Conservation (phyloP, 2,329 filamentous ascomycete genomes). For the Aspergillus piperis region DNA sequence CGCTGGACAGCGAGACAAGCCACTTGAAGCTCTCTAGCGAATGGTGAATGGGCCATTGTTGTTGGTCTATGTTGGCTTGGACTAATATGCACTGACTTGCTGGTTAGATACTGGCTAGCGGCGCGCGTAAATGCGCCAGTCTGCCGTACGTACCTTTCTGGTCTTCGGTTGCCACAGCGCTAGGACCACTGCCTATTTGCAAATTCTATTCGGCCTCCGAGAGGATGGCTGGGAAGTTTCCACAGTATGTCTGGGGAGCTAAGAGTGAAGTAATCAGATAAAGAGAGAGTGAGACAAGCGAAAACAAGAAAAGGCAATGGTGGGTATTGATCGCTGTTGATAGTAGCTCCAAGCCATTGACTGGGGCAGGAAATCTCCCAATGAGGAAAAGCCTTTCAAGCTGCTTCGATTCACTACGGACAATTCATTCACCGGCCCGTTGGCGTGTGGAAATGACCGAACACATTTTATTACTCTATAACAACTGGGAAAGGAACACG, state of each 20-base stretch:
- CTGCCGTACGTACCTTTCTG: background rate
- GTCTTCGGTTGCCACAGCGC: background rate
- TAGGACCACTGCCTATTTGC: background rate
- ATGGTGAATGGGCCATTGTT: background rate
- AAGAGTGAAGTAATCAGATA: background rate
- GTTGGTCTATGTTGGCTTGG: background rate
- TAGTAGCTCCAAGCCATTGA: background rate
- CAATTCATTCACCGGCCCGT: background rate
- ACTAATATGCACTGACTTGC: background rate
- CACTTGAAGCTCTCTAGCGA: constrained; percentile 4
- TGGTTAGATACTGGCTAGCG: background rate
- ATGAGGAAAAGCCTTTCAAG: background rate
- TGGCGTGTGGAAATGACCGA: background rate
- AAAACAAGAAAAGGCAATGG: background rate
- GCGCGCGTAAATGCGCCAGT: background rate
- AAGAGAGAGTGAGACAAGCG: background rate
- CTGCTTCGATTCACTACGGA: background rate
- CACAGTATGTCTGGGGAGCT: background rate
- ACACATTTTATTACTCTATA: background rate
- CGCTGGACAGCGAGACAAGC: constrained; percentile 10
- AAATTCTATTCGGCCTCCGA: background rate
- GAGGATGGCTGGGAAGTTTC: background rate
- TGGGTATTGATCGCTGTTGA: background rate
- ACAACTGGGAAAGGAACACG: background rate
- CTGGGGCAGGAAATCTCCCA: background rate